phyloP scores from a whole-genome alignment of 257 asterid species.

The Paulownia fortunei region DNA sequence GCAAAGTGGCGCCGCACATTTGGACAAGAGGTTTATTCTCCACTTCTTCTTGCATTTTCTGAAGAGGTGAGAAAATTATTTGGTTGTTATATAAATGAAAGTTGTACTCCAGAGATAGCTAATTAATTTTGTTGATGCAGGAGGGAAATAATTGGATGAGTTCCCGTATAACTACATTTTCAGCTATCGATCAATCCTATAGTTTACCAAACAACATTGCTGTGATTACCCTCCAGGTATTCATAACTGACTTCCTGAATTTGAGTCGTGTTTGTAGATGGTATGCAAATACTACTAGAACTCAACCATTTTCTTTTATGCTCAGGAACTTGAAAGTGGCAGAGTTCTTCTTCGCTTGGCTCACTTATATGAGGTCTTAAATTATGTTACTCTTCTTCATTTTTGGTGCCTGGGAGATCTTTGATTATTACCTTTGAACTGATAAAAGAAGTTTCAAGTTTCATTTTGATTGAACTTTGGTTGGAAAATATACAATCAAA shows the following conservation, averaged over 20 bases:
- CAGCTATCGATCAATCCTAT: constrained; percentile 75
- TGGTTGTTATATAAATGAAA: background rate
- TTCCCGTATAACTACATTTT: constrained; percentile 62
- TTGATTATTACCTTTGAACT: constrained; percentile 6
- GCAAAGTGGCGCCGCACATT: constrained; percentile 85
- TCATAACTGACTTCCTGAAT: constrained; percentile 2
- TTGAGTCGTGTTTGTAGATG: background rate
- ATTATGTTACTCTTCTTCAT: constrained; percentile 8
- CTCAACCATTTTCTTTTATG: constrained; percentile 20
- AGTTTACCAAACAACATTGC: constrained; percentile 76
- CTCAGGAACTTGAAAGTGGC: constrained; percentile 77
- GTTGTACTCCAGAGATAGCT: constrained; percentile 14
- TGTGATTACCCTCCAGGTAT: constrained; percentile 75
- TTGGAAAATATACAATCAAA: background rate
- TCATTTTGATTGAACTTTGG: constrained; percentile 4
- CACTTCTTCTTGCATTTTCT: constrained; percentile 76
- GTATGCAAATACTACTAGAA: background rate
- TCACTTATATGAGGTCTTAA: constrained; percentile 81
- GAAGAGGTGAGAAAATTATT: constrained; percentile 57
- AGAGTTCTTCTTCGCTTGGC: constrained; percentile 79
- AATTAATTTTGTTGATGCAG: constrained; percentile 43
- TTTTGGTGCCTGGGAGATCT: background rate
- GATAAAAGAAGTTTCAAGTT: background rate
- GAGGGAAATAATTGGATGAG: constrained; percentile 60
- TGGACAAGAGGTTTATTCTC: constrained; percentile 85